phyloP scores from a whole-genome alignment of 2,329 filamentous ascomycete species.

The Trichoderma endophyticum region DNA sequence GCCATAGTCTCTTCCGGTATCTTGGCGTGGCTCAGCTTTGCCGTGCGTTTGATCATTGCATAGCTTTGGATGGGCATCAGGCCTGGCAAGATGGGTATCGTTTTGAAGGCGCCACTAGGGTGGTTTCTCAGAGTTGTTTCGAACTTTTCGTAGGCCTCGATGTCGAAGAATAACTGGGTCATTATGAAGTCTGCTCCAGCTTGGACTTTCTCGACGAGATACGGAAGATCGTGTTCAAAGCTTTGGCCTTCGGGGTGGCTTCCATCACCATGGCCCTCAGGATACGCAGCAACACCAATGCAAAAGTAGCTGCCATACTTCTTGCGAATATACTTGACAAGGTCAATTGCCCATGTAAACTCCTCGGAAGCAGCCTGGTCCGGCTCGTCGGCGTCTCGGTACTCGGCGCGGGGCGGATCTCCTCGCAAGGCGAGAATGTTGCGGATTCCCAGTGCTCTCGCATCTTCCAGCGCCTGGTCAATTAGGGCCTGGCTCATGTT shows the following conservation, averaged over 20 bases:
- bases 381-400: conserved; percentile 59
- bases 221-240: conserved; percentile 78
- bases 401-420: conserved; percentile 84
- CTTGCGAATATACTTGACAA: conserved; percentile 84
- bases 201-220: conserved; percentile 82
- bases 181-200: conserved; percentile 97
- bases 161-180: conserved; percentile 96
- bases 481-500: conserved; percentile 89
- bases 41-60: conserved; percentile 89
- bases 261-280: conserved; percentile 91
- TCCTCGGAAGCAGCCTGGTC: conserved; percentile 66
- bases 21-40: conserved; percentile 87
- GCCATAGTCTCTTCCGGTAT: conserved; percentile 69
- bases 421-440: conserved; percentile 92
- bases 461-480: conserved; percentile 85
- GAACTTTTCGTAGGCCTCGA: conserved; percentile 76
- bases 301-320: conserved; percentile 94
- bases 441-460: conserved; percentile 83
- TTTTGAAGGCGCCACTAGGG: conserved; percentile 79
- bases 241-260: conserved; percentile 70
- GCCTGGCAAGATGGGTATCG: conserved; percentile 86
- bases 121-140: conserved; percentile 75
- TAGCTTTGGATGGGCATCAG: conserved; percentile 98
- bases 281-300: conserved; percentile 90
- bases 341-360: conserved; percentile 83